Base-by-base conservation (phyloP, 1,139 yeast species). In the Groenewaldozyma auringiensis region DNA sequence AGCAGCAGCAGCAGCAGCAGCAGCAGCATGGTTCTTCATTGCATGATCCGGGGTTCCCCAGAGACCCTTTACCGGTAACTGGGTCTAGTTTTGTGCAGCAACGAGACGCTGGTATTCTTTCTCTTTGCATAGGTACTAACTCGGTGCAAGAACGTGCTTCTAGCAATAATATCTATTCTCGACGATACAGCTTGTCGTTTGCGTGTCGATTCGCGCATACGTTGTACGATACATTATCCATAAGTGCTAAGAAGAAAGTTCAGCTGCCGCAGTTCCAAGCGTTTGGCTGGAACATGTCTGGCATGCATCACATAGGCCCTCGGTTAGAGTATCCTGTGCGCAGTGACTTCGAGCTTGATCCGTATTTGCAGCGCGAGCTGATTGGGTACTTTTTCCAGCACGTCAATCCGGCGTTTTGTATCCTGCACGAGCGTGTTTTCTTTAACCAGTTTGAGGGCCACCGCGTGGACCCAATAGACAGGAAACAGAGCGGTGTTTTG, bases 261-360 rank as follows among this genome's bases (percentile, higher is more conserved):
- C 58, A 62, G 11, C 52, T 72, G 14, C 83, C 83, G 3, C 59
- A 84, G 49, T 63, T 69, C 17, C 84, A 79, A 56, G 74, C 69
- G 51, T 79, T 76, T 56, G 83, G 82, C 14, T 79, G 83, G 83
- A 79, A 79, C 57, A 65, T 79, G 75, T 69, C 76, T 25, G 84
- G 84, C 1, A 69, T 70, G 20, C 73, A 72, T 52, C 79, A 76
- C 54, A 53, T 77, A 17, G 59, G 60, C 31, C 65, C 70, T 2
- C 72, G 74, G 36, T 59, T 57, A 4, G 58, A 74, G 21, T 75
- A 76, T 3, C 36, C 36, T 4, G 59, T 60, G 9, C 48, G 47
- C 3, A 34, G 46, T 18, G 35, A 37, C 11, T 33, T 47, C 4
- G 34, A 41, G 3, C 40, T 55, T 39, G 32, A 46, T n/a, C 46